A percentile compares a stretch with the other conserved stretches of the same genome.
phyloP scores from a whole-genome alignment of 1,139 yeast genomes.

The Taphrina pruni region DNA sequence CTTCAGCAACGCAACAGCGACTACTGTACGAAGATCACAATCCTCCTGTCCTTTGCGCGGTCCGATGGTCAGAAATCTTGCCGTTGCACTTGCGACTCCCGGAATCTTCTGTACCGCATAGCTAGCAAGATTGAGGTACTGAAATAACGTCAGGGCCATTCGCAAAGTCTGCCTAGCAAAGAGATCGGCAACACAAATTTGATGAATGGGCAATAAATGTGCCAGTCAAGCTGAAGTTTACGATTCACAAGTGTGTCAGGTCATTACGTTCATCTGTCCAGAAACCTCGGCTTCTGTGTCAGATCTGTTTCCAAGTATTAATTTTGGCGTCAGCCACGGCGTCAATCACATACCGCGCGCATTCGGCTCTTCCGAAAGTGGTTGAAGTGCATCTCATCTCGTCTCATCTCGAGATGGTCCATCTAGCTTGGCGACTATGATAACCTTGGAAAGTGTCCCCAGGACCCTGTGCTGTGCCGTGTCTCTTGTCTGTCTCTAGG shows the following conservation, averaged over 20 bases:
- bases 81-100: constrained; percentile 21
- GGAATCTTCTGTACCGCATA: constrained; percentile 23
- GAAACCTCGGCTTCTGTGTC: background rate
- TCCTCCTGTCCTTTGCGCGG: constrained; percentile 26
- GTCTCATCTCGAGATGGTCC: too few species aligned
- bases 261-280: background rate
- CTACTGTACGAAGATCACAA: constrained; percentile 21
- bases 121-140: constrained; percentile 17
- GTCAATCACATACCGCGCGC: background rate
- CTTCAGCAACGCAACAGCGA: constrained; percentile 23
- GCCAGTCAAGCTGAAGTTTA: too few species aligned
- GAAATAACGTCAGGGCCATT: constrained; percentile 3
- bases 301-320: background rate
- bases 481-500: too few species aligned
- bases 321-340: background rate
- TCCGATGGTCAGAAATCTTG: constrained; percentile 13
- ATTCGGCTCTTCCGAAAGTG: background rate
- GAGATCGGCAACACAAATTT: too few species aligned
- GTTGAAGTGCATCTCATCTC: too few species aligned
- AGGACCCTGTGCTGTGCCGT: too few species aligned
- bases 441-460: too few species aligned
- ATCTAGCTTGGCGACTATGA: too few species aligned
- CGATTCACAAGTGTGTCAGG: background rate
- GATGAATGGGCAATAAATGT: too few species aligned
- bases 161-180: background rate